These are phyloP conservation scores for Scheffersomyces titani DNA, from an alignment of 1,139 yeast genomes.

Conservation along the genomic window DNA sequence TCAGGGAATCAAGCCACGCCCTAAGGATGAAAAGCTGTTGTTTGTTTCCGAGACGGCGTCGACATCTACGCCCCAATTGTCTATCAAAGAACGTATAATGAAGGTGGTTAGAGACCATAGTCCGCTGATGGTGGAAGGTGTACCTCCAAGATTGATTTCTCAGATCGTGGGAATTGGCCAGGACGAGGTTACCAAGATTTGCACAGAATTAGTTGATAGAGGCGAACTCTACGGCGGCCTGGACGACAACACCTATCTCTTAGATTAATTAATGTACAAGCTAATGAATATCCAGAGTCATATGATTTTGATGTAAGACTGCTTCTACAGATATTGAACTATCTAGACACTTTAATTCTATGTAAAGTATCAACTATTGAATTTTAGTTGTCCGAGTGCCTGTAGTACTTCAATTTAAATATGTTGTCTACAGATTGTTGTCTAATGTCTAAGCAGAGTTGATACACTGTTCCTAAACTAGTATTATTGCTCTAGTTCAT, in stretches of 20 bases:
- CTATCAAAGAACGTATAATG: constrained; percentile 45
- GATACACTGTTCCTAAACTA: too few species aligned
- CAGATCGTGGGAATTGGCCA: constrained; percentile 54
- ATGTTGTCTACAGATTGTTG: too few species aligned
- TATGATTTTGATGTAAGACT: neutral
- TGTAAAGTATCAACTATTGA: too few species aligned
- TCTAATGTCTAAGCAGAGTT: too few species aligned
- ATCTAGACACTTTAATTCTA: too few species aligned
- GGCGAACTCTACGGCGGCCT: constrained; percentile 69
- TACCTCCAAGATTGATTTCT: constrained; percentile 61
- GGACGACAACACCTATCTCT: constrained; percentile 60
- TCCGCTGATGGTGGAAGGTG: constrained; percentile 70
- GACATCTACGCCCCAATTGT: constrained; percentile 8
- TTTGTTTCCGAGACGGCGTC: constrained; percentile 20
- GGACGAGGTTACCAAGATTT: constrained; percentile 48
- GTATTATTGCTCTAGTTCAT: neutral
- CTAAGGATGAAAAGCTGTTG: constrained; percentile 7
- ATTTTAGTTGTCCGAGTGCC: too few species aligned
- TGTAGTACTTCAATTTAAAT: too few species aligned
- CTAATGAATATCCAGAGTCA: too few species aligned
- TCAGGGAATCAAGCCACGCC: constrained; percentile 33
- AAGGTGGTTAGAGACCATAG: constrained; percentile 53
- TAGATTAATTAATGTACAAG: neutral
- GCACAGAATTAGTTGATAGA: constrained; percentile 58
- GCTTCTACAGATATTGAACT: neutral